A percentile compares a stretch with the other conserved stretches of the same genome.
Conservation (phyloP, 2,329 filamentous ascomycete genomes). For the Trichoderma guizhouense region DNA sequence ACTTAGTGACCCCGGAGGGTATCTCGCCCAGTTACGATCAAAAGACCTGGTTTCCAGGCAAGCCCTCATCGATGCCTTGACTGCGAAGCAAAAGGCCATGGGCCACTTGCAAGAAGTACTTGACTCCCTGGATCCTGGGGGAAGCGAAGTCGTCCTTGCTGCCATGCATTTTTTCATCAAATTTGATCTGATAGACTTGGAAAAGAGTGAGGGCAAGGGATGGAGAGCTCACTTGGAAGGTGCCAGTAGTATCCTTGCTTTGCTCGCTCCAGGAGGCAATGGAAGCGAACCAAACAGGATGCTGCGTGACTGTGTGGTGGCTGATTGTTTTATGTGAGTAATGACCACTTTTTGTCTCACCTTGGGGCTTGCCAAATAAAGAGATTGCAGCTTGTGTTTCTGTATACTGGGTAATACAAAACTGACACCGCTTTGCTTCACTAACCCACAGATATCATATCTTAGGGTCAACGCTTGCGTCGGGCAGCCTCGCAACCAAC, state of each 20-base stretch:
- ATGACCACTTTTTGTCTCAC: neutral
- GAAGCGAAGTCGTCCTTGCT: constrained; percentile 46
- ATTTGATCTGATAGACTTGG: constrained; percentile 49
- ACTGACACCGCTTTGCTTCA: constrained; percentile 12
- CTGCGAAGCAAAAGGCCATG: constrained; percentile 47
- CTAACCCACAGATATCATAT: constrained; percentile 38
- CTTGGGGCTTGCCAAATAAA: neutral
- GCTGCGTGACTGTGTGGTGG: constrained; percentile 45
- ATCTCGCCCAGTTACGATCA: constrained; percentile 36
- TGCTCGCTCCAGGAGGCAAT: constrained; percentile 26
- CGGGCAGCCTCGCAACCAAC: constrained; percentile 36
- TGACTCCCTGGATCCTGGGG: constrained; percentile 37
- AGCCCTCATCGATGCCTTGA: constrained; percentile 45
- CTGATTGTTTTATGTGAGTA: constrained; percentile 47
- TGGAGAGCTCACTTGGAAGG: constrained; percentile 48
- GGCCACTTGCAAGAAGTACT: constrained; percentile 41
- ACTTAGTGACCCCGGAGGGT: constrained; percentile 35
- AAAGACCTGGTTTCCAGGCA: constrained; percentile 37
- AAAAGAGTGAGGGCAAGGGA: constrained; percentile 38
- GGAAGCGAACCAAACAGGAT: constrained; percentile 32
- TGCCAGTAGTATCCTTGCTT: constrained; percentile 41
- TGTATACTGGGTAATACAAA: neutral
- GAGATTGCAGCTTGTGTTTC: neutral
- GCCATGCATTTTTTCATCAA: constrained; percentile 51
- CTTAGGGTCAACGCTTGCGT: constrained; percentile 38